Evolutionary conservation across 257 asterid genomes (phyloP).

Genomic region (Parsonsia alboflavescens): DNA sequence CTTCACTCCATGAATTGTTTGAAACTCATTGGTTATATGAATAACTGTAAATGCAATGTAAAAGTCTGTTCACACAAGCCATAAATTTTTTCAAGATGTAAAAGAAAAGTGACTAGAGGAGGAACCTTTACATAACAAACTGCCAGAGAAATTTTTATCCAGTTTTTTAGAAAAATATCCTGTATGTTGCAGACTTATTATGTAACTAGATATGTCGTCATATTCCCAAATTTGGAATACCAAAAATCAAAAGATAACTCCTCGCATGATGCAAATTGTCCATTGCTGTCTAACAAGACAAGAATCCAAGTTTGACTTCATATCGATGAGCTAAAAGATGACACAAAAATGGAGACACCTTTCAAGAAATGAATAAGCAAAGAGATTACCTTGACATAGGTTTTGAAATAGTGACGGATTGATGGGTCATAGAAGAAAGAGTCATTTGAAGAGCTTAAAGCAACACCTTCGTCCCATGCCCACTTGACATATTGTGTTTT

Average conservation of each 20-base stretch:
- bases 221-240: slow-evolving; percentile 4
- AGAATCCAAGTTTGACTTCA: slow-evolving; percentile 1
- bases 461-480: slow-evolving; percentile 99
- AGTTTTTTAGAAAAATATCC: neutral
- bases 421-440: slow-evolving; percentile 97
- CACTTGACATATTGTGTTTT: slow-evolving; percentile 94
- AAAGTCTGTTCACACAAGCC: neutral
- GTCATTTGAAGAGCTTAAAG: slow-evolving; percentile 88
- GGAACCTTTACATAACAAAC: neutral
- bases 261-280: neutral
- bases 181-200: neutral
- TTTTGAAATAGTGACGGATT: slow-evolving; percentile 80
- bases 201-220: slow-evolving; percentile 10
- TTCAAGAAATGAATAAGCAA: slow-evolving; percentile 2
- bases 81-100: neutral
- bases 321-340: neutral
- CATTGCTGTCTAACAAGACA: slow-evolving; percentile 17
- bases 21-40: neutral
- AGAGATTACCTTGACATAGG: slow-evolving; percentile 67
- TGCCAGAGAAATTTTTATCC: neutral
- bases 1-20: neutral
- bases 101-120: neutral
- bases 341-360: neutral
- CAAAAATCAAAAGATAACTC: neutral
- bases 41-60: neutral